These are phyloP conservation scores for Cicer yamashitae DNA, from an alignment of 306 rosid species.

Conservation along the genomic window DNA sequence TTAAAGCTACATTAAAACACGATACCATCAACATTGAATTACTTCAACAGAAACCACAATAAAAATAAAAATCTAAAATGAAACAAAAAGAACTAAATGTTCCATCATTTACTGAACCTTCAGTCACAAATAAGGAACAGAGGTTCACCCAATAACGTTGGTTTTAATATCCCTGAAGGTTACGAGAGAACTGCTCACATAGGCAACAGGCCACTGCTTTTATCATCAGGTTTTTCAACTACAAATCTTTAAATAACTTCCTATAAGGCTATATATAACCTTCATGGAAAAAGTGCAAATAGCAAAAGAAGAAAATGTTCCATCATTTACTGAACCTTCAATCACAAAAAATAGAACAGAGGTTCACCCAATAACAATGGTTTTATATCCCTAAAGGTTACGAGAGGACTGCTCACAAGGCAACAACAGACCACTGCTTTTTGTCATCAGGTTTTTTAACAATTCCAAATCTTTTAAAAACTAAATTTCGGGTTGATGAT, in stretches of 20 bases:
- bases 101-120: conserved; percentile 18
- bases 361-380: conserved; percentile 51
- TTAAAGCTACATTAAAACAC: no score
- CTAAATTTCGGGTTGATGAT: no score
- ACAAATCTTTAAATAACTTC: no score
- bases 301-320: not conserved
- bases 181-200: not conserved
- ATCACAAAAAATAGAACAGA: conserved; percentile 2
- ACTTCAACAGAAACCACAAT: not conserved
- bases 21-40: no score
- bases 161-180: conserved; percentile 43
- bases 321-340: conserved; percentile 51
- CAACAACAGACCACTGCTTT: no score
- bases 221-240: no score
- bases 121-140: not conserved
- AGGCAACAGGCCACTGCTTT: no score
- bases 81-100: not conserved
- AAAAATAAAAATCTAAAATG: no score
- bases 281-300: no score
- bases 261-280: no score
- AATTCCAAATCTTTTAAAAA: no score
- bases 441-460: no score
- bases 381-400: conserved; percentile 35
- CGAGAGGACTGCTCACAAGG: conserved; percentile 36
- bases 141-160: conserved; percentile 36